A percentile compares a stretch with the other conserved stretches of the same genome.
These are phyloP conservation scores for Hapsidospora chrysogenum DNA, from an alignment of 495 filamentous ascomycete genomes.

Conservation along the genomic window DNA sequence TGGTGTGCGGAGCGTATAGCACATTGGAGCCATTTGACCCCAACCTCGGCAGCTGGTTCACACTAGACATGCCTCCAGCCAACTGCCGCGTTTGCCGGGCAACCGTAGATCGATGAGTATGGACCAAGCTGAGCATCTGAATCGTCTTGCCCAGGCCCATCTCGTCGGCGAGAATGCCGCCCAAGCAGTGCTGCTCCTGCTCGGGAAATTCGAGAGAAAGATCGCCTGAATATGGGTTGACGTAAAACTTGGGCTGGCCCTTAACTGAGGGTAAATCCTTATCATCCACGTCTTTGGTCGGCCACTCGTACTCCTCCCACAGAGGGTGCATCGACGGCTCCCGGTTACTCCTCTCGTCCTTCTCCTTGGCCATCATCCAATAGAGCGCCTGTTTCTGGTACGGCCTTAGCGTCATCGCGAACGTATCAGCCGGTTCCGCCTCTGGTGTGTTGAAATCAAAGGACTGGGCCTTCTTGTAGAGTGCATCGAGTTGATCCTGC, in stretches of 20 bases:
- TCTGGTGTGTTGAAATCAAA: slow-evolving; percentile 90
- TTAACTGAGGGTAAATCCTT: slow-evolving; percentile 46
- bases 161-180: slow-evolving; percentile 86
- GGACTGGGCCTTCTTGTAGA: slow-evolving; percentile 92
- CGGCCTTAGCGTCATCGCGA: slow-evolving; percentile 67
- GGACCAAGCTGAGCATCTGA: slow-evolving; percentile 89
- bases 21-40: slow-evolving; percentile 35
- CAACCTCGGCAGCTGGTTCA: slow-evolving; percentile 33
- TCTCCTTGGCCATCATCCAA: slow-evolving; percentile 94
- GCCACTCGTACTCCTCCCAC: slow-evolving; percentile 94
- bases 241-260: slow-evolving; percentile 62
- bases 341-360: slow-evolving; percentile 46
- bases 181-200: slow-evolving; percentile 88
- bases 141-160: slow-evolving; percentile 92
- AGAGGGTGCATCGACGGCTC: slow-evolving; percentile 82
- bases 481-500: slow-evolving; percentile 82
- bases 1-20: slow-evolving; percentile 67
- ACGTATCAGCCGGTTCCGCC: slow-evolving; percentile 64
- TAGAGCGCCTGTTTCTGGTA: slow-evolving; percentile 92
- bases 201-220: slow-evolving; percentile 81
- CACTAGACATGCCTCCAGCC: slow-evolving; percentile 18
- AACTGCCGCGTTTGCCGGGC: slow-evolving; percentile 41
- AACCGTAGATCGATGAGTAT: slow-evolving; percentile 55
- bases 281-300: slow-evolving; percentile 73
- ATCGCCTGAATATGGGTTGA: slow-evolving; percentile 93